Base-by-base conservation (phyloP, 257 asterid genomes). In the Echites panduratus region DNA sequence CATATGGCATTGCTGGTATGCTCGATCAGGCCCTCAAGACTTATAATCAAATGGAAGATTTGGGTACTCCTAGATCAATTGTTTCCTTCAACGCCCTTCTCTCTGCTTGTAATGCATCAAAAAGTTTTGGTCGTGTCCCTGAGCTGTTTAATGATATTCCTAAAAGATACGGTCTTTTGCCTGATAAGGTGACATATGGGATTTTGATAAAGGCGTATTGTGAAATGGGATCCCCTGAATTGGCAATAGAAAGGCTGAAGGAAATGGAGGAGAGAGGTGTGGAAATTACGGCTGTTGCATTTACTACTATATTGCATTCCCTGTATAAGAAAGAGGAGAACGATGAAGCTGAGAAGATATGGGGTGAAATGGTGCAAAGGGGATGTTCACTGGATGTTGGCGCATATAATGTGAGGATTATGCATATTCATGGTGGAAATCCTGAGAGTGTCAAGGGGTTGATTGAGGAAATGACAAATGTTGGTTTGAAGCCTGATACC, bases 1-100 rank as follows among this genome's bases (percentile, higher is more conserved):
- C 94, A 0, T 93, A 93, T 50, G 97, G 96, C 63, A 58, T 82
- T 53, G 92, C 82, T 20, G 96, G 96, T 1, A 87, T 93, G 98
- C 74, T 88, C 68, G 92, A 93, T 14, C 87, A 89, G 52, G 91
- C 97, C 32, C 75, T 84, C 58, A 75, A 66, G 1, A 85, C 89
- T 6, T 93, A 84, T 72, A 66, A 76, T 9, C 80, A 91, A 70
- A 91, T 93, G 97, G 70, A 84, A 7, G 85, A 85, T 19, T 72
- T 93, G 35, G 96, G 94, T 71, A 89, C 96, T 50, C 96, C 93
- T 32, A 86, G 92, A 62, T 77, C 97, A 9, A 26, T 87, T 9
- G 77, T 82, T 47, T 93, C 97, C 5, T 89, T 93, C 52, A 91
- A 93, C 67, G 81, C 92, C 29, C 85, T 93, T 24, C 89, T 93